A percentile compares a stretch with the other conserved stretches of the same genome.
These are phyloP conservation scores for Fusarium compactum DNA, from an alignment of 2,329 filamentous ascomycete species.

Conservation along the genomic window DNA sequence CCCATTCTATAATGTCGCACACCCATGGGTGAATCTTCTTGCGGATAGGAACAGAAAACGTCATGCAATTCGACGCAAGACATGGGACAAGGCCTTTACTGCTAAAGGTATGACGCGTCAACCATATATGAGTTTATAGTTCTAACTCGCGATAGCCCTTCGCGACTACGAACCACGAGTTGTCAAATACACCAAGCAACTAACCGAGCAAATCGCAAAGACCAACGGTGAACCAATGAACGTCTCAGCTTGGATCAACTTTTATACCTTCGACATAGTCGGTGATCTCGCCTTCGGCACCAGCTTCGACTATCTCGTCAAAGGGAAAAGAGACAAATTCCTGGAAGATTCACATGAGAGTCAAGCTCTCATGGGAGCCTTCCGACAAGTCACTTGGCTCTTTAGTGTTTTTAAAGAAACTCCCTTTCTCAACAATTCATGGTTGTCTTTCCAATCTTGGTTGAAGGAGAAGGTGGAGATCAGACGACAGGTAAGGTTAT, in stretches of 20 bases:
- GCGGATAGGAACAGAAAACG: slow-evolving; percentile 4
- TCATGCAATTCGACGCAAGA: slow-evolving; percentile 27
- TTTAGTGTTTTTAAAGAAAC: background rate
- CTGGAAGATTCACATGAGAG: slow-evolving; percentile 5
- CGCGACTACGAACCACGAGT: slow-evolving; percentile 33
- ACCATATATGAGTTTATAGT: accelerated
- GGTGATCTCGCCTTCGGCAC: slow-evolving; percentile 32
- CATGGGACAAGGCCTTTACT: slow-evolving; percentile 36
- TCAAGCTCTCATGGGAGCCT: background rate
- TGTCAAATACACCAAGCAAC: slow-evolving; percentile 7
- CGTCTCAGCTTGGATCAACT: slow-evolving; percentile 14
- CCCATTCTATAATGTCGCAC: slow-evolving; percentile 25
- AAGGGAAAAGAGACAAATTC: slow-evolving; percentile 7
- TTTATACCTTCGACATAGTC: slow-evolving; percentile 35
- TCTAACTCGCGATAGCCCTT: background rate
- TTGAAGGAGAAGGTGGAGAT: background rate
- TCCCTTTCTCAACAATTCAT: background rate
- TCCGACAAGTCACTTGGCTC: slow-evolving; percentile 1
- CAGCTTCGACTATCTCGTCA: slow-evolving; percentile 26
- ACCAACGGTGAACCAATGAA: background rate
- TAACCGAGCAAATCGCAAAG: background rate
- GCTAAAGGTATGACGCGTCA: slow-evolving; percentile 9
- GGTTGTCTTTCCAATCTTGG: background rate
- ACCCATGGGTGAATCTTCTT: slow-evolving; percentile 19
- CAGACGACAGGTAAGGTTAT: background rate